These are phyloP conservation scores for Rubus parviflorus DNA, from an alignment of 306 rosid genomes.

Conservation along the genomic window DNA sequence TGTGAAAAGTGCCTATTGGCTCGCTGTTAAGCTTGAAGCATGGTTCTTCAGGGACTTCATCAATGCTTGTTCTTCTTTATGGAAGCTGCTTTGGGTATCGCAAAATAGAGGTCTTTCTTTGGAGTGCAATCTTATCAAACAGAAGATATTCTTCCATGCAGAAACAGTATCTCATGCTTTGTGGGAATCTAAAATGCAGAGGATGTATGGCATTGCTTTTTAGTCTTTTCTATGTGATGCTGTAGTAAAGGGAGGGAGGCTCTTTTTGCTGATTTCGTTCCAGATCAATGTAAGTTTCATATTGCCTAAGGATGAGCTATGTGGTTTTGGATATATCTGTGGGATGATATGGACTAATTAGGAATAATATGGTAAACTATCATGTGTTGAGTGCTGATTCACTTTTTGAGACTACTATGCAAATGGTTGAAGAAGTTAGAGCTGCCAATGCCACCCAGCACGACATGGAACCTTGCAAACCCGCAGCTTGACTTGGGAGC, in stretches of 20 bases:
- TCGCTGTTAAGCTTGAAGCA: neutral
- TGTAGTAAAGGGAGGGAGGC: neutral
- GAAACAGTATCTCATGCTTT: neutral
- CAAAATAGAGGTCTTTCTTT: neutral
- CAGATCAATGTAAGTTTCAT: neutral
- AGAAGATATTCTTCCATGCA: neutral
- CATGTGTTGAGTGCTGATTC: neutral
- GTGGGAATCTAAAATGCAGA: neutral
- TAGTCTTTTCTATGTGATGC: neutral
- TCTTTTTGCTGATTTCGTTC: too few relatives aligned
- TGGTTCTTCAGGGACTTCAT: neutral
- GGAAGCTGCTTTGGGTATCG: neutral
- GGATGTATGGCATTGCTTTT: neutral
- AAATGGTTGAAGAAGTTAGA: neutral
- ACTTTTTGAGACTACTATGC: neutral
- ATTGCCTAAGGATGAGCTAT: neutral
- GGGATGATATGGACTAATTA: neutral
- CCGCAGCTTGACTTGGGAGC: neutral
- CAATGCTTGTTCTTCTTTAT: neutral
- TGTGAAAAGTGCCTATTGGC: neutral
- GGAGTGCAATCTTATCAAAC: neutral
- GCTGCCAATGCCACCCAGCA: too few relatives aligned
- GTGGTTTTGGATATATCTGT: neutral
- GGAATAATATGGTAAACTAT: neutral
- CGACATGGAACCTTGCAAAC: neutral